Base-by-base conservation (phyloP, 176 grass and related monocot species). In the Zoysia japonica region DNA sequence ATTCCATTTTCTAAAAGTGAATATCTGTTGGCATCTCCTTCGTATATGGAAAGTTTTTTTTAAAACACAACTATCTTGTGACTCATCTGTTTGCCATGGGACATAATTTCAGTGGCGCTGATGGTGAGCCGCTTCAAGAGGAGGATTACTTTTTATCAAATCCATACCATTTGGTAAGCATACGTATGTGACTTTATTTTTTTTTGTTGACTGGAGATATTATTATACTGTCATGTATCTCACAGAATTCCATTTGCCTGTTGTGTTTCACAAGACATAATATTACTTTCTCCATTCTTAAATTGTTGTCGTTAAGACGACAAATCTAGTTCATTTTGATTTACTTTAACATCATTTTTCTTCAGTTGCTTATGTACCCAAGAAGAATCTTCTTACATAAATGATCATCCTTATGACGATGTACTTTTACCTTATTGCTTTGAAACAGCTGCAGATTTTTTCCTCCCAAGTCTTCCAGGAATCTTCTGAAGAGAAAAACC, bases 391-490 rank as follows among this genome's bases (percentile, higher is more conserved):
- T 67, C 35, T 50, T 57, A 46, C 8, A 67, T 83, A 45, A 60
- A 35, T 77, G 56, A 15, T 19, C 49, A 62, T 57, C n/a, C 40
- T 77, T 86, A 43, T 49, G 35, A 54, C 67, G 75, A 62, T 78
- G 63, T 53, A 35, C 19, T 74, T 42, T 47, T 61, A 64, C 39
- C 43, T 82, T 7, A 19, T 81, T 83, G 38, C n/a, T 77, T 69
- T 85, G 49, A 82, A 78, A 69, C 84, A 99, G 96, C 83, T 96
- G 61, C 90, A 92, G 56, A 83, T 93, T 83, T 99, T 99, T 68
- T 99, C 92, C 42, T 93, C 90, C 50, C 92, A 99, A 93, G 90
- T 99, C 65, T 91, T 95, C 84, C 92, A 94, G 86, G 96, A 99
- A 87, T 91, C 86, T 72, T 78, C 80, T 86, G 83, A 83, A 88